phyloP scores from a whole-genome alignment of 805 yeast genomes.

The Metschnikowia shivogae region DNA sequence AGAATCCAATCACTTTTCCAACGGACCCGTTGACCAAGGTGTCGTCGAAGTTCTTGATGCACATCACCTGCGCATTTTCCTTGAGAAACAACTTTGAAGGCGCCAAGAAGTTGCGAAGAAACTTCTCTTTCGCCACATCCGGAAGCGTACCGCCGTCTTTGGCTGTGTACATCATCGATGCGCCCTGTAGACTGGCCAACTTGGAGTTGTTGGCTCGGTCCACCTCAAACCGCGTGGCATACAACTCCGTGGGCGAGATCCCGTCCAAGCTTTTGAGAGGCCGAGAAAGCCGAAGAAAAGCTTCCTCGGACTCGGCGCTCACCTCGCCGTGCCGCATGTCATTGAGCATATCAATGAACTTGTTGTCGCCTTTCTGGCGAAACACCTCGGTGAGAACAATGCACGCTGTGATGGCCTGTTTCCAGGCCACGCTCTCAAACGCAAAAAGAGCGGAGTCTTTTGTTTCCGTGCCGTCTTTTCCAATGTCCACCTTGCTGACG shows the following conservation, averaged over 20 bases:
- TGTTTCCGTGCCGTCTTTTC: conserved; percentile 22
- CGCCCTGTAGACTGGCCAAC: conserved; percentile 43
- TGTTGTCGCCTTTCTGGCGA: conserved; percentile 79
- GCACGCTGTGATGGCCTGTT: conserved; percentile 54
- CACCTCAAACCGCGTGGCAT: conserved; percentile 83
- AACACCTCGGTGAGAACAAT: conserved; percentile 75
- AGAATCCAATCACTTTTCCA: conserved; percentile 67
- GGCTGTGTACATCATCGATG: conserved; percentile 39
- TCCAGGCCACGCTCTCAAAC: conserved; percentile 76
- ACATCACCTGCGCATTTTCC: conserved; percentile 92
- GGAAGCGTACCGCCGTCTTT: conserved; percentile 36
- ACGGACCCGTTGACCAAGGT: conserved; percentile 88
- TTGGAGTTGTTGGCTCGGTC: conserved; percentile 60
- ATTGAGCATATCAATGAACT: conserved; percentile 74
- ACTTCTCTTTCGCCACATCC: conserved; percentile 4
- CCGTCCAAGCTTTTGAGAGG: conserved; percentile 62
- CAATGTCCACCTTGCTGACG: conserved; percentile 42
- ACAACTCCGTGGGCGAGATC: conserved; percentile 83
- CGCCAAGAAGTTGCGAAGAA: conserved; percentile 17
- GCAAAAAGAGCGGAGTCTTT: conserved; percentile 47
- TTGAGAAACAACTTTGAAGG: conserved; percentile 42
- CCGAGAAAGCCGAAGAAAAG: conserved; percentile 56
- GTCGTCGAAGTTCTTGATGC: conserved; percentile 69
- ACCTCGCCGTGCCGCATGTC: conserved; percentile 72
- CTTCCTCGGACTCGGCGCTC: conserved; percentile 41